A percentile compares a stretch with the other conserved stretches of the same genome.
phyloP scores from a whole-genome alignment of 2,329 filamentous ascomycete species.

The Paecilomyces dactylethromorphus region DNA sequence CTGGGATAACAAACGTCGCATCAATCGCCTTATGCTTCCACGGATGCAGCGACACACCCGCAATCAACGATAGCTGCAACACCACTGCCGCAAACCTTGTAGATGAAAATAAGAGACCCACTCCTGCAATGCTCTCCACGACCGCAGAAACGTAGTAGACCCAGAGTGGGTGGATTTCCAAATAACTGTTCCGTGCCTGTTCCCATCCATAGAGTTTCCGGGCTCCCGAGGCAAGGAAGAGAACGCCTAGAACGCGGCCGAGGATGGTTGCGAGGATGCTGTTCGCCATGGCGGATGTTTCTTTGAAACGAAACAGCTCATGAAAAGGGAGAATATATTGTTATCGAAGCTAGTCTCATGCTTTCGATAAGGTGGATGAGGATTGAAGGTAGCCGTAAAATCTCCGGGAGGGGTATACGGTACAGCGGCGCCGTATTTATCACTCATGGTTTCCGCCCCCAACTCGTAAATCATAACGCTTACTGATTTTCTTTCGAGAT shows the following conservation, averaged over 20 bases:
- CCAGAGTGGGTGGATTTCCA: neutral
- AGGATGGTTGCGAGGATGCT: neutral
- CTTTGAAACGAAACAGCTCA: neutral
- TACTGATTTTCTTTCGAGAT: no score
- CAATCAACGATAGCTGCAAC: neutral
- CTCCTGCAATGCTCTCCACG: neutral
- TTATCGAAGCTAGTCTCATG: no score
- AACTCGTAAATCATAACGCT: no score
- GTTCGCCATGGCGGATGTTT: neutral
- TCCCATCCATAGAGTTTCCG: neutral
- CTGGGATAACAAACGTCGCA: neutral
- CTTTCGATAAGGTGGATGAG: no score
- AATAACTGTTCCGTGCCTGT: neutral
- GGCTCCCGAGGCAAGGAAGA: neutral
- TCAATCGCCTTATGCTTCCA: neutral
- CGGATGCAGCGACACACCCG: neutral
- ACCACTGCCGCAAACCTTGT: neutral
- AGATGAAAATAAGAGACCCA: neutral
- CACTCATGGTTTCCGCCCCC: no score
- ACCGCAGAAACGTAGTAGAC: neutral
- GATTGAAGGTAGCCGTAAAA: no score
- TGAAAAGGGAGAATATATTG: no score
- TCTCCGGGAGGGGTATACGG: no score
- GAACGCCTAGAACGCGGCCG: neutral
- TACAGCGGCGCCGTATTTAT: no score